Conservation (phyloP, 2,329 filamentous ascomycete species). For the Aspergillus aculeatus region DNA sequence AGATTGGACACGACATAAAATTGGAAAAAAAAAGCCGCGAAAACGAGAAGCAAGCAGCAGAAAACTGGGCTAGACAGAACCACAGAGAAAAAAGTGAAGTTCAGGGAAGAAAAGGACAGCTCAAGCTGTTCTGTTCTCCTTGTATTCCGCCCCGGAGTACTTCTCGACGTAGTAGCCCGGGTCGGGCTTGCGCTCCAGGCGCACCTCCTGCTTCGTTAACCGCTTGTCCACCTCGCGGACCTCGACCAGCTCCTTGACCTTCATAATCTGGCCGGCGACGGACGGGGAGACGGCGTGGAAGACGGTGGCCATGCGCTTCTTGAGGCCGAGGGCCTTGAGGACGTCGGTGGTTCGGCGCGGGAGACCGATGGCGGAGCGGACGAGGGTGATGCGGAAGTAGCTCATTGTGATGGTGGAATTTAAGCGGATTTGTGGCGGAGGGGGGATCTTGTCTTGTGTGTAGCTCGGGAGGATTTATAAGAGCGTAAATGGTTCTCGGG, state of each 20-base stretch:
- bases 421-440: too few relatives aligned
- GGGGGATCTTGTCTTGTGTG: too few relatives aligned
- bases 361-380: constrained; percentile 86
- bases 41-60: too few relatives aligned
- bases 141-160: constrained; percentile 30
- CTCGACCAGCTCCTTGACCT: constrained; percentile 86
- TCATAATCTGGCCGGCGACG: constrained; percentile 86
- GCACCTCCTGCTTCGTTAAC: constrained; percentile 67
- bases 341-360: constrained; percentile 76
- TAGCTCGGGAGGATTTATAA: too few relatives aligned
- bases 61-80: background rate
- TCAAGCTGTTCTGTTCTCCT: constrained; percentile 1
- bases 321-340: constrained; percentile 79
- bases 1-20: too few relatives aligned
- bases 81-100: background rate
- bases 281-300: constrained; percentile 82
- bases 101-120: background rate
- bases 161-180: constrained; percentile 78
- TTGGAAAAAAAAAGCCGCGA: too few relatives aligned
- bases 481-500: background rate
- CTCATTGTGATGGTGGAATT: constrained; percentile 57
- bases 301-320: constrained; percentile 79
- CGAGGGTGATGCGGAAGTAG: constrained; percentile 87
- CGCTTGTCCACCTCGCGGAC: constrained; percentile 72
- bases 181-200: constrained; percentile 70